These are phyloP conservation scores for Botrytis hyacinthi DNA, from an alignment of 2,329 filamentous ascomycete genomes.

Conservation along the genomic window DNA sequence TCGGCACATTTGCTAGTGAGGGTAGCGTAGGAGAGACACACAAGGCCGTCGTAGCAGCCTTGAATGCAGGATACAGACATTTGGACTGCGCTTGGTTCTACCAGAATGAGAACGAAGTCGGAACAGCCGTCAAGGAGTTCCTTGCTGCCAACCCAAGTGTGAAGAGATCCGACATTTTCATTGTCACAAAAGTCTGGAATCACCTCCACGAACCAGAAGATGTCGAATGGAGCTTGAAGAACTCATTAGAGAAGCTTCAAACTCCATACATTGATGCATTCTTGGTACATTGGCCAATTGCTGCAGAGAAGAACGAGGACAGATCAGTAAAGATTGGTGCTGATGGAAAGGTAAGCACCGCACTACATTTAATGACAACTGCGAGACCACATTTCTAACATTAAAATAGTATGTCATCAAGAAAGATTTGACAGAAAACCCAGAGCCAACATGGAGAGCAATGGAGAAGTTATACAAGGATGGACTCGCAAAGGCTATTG, in stretches of 20 bases:
- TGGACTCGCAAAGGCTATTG: slow-evolving; percentile 58
- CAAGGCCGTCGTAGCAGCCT: slow-evolving; percentile 54
- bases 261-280: slow-evolving; percentile 79
- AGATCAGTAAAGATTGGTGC: slow-evolving; percentile 53
- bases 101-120: slow-evolving; percentile 81
- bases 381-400: slow-evolving; percentile 20
- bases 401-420: slow-evolving; percentile 55
- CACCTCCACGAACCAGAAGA: slow-evolving; percentile 59
- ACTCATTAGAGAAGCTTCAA: slow-evolving; percentile 69
- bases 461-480: slow-evolving; percentile 65
- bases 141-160: slow-evolving; percentile 57
- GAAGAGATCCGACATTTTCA: slow-evolving; percentile 47
- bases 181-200: slow-evolving; percentile 44
- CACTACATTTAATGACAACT: neutral
- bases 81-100: slow-evolving; percentile 76
- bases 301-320: slow-evolving; percentile 73
- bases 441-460: slow-evolving; percentile 67
- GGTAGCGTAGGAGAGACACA: slow-evolving; percentile 44
- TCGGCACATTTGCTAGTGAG: slow-evolving; percentile 41
- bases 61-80: slow-evolving; percentile 62
- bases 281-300: slow-evolving; percentile 78
- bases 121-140: slow-evolving; percentile 70
- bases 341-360: slow-evolving; percentile 48
- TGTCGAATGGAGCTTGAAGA: slow-evolving; percentile 66
- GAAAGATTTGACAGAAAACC: slow-evolving; percentile 64